These are phyloP conservation scores for Trametes sp. DNA, from an alignment of 1,284 basidiomycete species.

Conservation along the genomic window DNA sequence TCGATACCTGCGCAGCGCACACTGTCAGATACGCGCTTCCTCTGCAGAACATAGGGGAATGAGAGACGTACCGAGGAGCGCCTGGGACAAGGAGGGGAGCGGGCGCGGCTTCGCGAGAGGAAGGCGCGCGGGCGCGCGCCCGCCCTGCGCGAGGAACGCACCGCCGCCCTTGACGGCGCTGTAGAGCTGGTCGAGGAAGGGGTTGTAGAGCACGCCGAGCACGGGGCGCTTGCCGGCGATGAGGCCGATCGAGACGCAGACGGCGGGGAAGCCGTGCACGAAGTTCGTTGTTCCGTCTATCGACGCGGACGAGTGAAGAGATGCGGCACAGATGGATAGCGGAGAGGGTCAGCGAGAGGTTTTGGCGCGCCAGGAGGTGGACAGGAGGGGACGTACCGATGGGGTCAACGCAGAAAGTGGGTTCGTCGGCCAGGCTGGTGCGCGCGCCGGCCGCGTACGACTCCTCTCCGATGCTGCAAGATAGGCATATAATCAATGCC, in stretches of 20 bases:
- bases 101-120: conserved; percentile 76
- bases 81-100: conserved; percentile 79
- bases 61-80: conserved; percentile 65
- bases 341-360: too few relatives aligned
- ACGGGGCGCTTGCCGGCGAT: conserved; percentile 84
- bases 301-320: background rate
- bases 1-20: conserved; percentile 72
- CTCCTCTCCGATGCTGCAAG: conserved; percentile 93
- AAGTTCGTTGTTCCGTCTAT: conserved; percentile 95
- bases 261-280: conserved; percentile 90
- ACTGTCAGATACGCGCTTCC: background rate
- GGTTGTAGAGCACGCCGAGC: conserved; percentile 93
- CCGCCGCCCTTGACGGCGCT: conserved; percentile 83
- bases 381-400: conserved; percentile 58
- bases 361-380: too few relatives aligned
- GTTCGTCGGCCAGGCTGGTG: conserved; percentile 80
- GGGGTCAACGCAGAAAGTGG: conserved; percentile 93
- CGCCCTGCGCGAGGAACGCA: conserved; percentile 72
- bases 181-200: conserved; percentile 89
- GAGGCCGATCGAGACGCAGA: conserved; percentile 91
- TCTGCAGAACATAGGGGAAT: background rate
- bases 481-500: too few relatives aligned
- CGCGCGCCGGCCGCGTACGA: conserved; percentile 80
- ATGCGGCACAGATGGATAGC: background rate
- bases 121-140: conserved; percentile 67